Conservation (phyloP, 345 rosid species). For the Abelmoschus esculentus region DNA sequence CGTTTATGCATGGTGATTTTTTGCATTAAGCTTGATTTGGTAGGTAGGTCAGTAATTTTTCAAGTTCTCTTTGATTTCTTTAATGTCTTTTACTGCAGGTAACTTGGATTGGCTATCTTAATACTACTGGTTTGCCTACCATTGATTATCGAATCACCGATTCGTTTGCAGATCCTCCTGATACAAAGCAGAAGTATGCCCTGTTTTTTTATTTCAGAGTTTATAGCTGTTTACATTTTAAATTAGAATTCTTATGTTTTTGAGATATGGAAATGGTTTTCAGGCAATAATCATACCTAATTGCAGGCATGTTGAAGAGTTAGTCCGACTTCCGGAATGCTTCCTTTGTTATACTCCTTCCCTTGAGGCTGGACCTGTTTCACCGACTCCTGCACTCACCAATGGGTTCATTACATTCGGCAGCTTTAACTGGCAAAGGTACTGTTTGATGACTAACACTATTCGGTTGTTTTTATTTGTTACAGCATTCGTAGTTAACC, state of each 20-base stretch:
- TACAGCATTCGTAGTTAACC: not conserved
- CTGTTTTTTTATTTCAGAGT: not conserved
- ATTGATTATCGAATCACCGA: constrained; percentile 97
- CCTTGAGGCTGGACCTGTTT: constrained; percentile 91
- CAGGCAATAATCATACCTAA: not conserved
- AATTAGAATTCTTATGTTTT: not conserved
- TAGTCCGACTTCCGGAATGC: constrained; percentile 79
- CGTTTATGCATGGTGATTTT: not conserved
- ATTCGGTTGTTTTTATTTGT: not conserved
- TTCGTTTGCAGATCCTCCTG: constrained; percentile 80
- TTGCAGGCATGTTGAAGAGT: constrained; percentile 90
- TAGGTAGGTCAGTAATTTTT: not conserved
- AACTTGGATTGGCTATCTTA: constrained; percentile 99
- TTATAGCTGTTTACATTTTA: not conserved
- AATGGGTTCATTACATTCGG: constrained; percentile 98
- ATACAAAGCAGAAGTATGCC: constrained; percentile 73
- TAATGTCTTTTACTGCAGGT: constrained; percentile 40
- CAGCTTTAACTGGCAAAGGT: constrained; percentile 99
- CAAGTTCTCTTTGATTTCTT: not conserved
- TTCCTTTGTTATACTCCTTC: constrained; percentile 98
- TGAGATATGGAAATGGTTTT: not conserved
- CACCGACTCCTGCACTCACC: constrained; percentile 80
- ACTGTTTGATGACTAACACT: constrained; percentile 4
- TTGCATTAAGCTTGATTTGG: not conserved
- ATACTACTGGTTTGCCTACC: constrained; percentile 91